Evolutionary conservation across 352 stramenopile species (phyloP), one percentile per base, ranked within the genome.

Genomic region (Blastocystis sp.): DNA sequence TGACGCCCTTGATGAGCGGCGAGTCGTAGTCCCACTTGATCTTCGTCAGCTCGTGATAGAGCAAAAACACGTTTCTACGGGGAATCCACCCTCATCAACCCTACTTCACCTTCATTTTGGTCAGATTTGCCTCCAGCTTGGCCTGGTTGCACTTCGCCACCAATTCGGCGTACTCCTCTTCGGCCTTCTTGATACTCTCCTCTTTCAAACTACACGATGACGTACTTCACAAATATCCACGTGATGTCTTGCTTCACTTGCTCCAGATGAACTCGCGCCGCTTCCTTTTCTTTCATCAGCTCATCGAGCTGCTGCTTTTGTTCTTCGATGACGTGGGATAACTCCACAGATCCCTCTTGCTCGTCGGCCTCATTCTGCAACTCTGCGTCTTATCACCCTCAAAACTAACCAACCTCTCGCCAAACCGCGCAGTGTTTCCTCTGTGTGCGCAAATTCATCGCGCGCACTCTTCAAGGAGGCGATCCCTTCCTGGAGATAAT

Each of bases 11-110:
- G 11, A 79, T 54, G 1, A 54, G 57, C 34, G 69, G 69, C 11
- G 43, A 61, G 10, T 45, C 34, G 38, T 64, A 79, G 24, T 79
- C 69, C 69, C 69, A 79, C 40, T 79, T 79, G 69, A 79, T 79
- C 43, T 64, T 64, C 52, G 69, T 63, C 11, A 79, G 52, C 45
- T 79, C 43, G 57, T 79, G 69, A 38, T 79, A 79, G n/a, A 79
- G 45, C 24, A 79, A 17, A 61, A 63, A 79, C 21, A 79, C 28
- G 21, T 79, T 79, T 34, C 69, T 79, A 79, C 9, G 19, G 6
- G 3, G 43, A n/a, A 60, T 2, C 9, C 14, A 34, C 21, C 69
- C 40, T 38, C 1, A n/a, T 4, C 34, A 42, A 3, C 19, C 57
- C 42, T 48, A 79, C 69, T 79, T 79, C 24, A 79, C 57, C n/a